phyloP scores from a whole-genome alignment of 208 protist genomes.

The Leishmania tropica region DNA sequence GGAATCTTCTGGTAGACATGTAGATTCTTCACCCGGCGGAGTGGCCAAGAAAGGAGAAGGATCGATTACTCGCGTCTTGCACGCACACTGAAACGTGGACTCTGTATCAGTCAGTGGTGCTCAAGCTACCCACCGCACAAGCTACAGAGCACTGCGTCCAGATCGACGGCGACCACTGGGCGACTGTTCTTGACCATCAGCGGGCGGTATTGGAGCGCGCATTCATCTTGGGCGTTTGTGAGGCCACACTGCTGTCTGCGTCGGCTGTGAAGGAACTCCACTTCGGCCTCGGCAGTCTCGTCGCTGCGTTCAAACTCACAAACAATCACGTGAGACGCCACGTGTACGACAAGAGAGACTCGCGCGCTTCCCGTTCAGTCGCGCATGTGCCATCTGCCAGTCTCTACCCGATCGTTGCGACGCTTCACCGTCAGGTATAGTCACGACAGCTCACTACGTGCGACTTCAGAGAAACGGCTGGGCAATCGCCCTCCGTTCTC shows the following conservation, averaged over 20 bases:
- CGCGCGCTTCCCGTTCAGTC: neutral
- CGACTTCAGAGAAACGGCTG: constrained; percentile 39
- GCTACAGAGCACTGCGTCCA: constrained; percentile 43
- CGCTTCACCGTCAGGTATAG: neutral
- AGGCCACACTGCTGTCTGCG: constrained; percentile 3
- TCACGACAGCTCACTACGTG: constrained; percentile 39
- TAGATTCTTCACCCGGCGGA: constrained; percentile 20
- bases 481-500: constrained; percentile 27
- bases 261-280: constrained; percentile 17
- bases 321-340: too few relatives aligned
- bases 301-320: constrained; percentile 39
- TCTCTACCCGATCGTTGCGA: neutral
- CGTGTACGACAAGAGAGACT: constrained; percentile 10
- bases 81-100: constrained; percentile 32
- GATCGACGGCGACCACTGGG: constrained; percentile 53
- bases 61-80: constrained; percentile 13
- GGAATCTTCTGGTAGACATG: constrained; percentile 35
- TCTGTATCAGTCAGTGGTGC: constrained; percentile 23
- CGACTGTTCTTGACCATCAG: constrained; percentile 27
- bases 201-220: constrained; percentile 26
- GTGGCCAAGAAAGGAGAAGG: constrained; percentile 2
- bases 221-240: constrained; percentile 39
- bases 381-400: constrained; percentile 22
- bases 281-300: constrained; percentile 34
- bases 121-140: neutral